Percentiles rank a stretch among this genome's conserved stretches.
phyloP scores from a whole-genome alignment of 2,329 filamentous ascomycete genomes.

The Aspergillus sp. region DNA sequence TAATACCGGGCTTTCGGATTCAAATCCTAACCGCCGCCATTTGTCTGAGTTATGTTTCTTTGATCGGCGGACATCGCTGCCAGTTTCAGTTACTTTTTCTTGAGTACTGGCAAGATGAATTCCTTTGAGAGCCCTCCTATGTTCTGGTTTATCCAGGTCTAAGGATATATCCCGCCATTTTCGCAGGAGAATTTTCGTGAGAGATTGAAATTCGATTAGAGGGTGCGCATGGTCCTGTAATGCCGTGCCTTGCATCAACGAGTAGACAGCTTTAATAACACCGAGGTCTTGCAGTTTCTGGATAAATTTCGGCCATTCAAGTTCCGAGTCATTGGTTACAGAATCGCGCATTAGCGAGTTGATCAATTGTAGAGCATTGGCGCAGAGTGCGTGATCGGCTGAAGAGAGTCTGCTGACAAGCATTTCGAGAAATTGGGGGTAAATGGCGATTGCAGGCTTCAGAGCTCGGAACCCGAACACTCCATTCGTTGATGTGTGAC shows the following conservation, averaged over 20 bases:
- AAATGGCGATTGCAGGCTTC: slow-evolving; percentile 85
- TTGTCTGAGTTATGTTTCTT: slow-evolving; percentile 83
- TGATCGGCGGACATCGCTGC: slow-evolving; percentile 54
- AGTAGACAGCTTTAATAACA: slow-evolving; percentile 86
- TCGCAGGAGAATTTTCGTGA: slow-evolving; percentile 82
- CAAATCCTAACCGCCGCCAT: slow-evolving; percentile 89
- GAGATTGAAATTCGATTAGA: slow-evolving; percentile 84
- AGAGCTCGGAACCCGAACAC: slow-evolving; percentile 86
- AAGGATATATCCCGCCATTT: slow-evolving; percentile 87
- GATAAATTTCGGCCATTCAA: slow-evolving; percentile 95
- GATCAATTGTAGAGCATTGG: slow-evolving; percentile 90
- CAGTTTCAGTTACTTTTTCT: slow-evolving; percentile 31
- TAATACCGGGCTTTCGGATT: slow-evolving; percentile 78
- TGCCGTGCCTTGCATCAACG: slow-evolving; percentile 90
- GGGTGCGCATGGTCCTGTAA: slow-evolving; percentile 88
- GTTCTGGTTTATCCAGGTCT: slow-evolving; percentile 83
- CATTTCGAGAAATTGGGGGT: slow-evolving; percentile 92
- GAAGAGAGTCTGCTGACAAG: slow-evolving; percentile 89
- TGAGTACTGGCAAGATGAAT: slow-evolving; percentile 75
- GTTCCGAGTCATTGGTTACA: slow-evolving; percentile 71
- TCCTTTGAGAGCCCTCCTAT: slow-evolving; percentile 80
- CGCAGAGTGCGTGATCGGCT: slow-evolving; percentile 92
- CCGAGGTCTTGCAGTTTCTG: slow-evolving; percentile 90
- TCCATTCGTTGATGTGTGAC: slow-evolving; percentile 54
- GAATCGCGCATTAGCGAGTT: slow-evolving; percentile 94